phyloP scores from a whole-genome alignment of 2,329 filamentous ascomycete species.

The Hypoxylon sp. region DNA sequence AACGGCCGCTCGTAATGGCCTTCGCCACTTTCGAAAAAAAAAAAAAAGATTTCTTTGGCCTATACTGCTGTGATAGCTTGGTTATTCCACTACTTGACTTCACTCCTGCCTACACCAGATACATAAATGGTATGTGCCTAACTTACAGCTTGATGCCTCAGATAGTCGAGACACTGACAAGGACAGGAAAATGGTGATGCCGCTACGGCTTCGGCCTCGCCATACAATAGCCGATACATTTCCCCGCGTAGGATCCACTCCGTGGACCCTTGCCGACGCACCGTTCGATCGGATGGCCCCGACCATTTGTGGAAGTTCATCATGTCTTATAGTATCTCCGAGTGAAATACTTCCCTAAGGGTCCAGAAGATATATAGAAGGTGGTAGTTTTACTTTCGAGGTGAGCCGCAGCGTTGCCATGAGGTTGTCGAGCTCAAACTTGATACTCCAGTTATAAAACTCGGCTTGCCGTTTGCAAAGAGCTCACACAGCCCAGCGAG shows the following conservation, averaged over 20 bases:
- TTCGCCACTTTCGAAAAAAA: constrained; percentile 24
- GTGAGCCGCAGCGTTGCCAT: not conserved
- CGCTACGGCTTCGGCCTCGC: constrained; percentile 5
- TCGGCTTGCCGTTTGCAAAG: too few species aligned
- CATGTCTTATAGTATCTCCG: not conserved
- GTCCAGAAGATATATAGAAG: not conserved
- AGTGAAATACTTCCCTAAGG: not conserved
- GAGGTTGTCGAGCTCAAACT: not conserved
- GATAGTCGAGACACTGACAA: not conserved
- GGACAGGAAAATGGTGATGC: constrained; percentile 17
- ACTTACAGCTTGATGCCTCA: too few species aligned
- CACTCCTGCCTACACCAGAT: too few species aligned
- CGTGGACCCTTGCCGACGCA: constrained; percentile 2
- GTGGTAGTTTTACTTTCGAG: not conserved
- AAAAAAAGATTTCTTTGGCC: too few species aligned
- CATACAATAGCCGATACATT: constrained; percentile 32
- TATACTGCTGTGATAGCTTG: too few species aligned
- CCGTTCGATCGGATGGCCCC: constrained; percentile 27
- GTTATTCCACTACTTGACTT: too few species aligned
- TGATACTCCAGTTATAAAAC: not conserved
- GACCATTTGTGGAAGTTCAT: not conserved
- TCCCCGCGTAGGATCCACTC: constrained; percentile 35
- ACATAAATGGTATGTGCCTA: too few species aligned
- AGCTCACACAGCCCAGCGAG: not conserved
- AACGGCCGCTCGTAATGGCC: constrained; percentile 20